phyloP scores from a whole-genome alignment of 129 eudicot genomes.

The Erigeron canadensis region DNA sequence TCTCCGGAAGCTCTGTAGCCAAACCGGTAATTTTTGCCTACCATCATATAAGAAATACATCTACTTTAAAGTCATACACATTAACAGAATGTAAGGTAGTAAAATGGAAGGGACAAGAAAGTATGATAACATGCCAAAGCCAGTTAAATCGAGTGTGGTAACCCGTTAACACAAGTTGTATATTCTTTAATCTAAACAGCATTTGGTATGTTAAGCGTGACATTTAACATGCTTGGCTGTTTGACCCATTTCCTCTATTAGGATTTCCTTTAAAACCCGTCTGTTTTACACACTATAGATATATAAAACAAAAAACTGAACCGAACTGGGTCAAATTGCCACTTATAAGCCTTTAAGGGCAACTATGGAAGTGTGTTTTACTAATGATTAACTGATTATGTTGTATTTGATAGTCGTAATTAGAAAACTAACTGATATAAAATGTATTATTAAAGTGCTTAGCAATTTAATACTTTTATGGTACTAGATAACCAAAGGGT shows the following conservation, averaged over 20 bases:
- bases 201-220: background rate
- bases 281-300: background rate
- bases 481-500: background rate
- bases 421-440: background rate
- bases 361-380: background rate
- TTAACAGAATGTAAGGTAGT: background rate
- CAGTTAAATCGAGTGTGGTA: too few relatives aligned
- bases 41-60: background rate
- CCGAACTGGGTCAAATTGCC: background rate
- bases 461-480: background rate
- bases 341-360: background rate
- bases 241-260: background rate
- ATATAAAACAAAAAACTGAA: background rate
- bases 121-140: too few relatives aligned
- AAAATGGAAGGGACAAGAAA: background rate
- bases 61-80: constrained; percentile 14
- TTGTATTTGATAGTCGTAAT: background rate
- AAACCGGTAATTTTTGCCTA: constrained; percentile 92
- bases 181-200: too few relatives aligned
- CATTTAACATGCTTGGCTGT: background rate
- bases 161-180: too few relatives aligned
- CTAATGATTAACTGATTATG: background rate
- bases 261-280: background rate
- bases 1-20: constrained; percentile 91
- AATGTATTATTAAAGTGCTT: background rate